Evolutionary conservation across 305 asterid genomes (phyloP), one percentile per base, ranked within the genome.

Genomic region (Fraxinus dipetala): DNA sequence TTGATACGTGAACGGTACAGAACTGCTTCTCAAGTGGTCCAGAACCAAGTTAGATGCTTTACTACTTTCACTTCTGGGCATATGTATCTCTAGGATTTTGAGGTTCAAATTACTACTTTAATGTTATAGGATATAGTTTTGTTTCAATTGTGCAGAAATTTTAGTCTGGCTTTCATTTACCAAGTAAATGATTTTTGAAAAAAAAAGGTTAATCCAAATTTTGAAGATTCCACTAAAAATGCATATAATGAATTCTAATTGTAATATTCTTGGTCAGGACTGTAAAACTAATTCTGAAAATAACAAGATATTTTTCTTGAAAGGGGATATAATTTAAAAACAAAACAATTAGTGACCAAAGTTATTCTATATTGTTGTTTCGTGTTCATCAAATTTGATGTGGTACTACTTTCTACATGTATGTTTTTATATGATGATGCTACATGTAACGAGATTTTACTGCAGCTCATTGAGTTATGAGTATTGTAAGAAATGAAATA

Each of bases 11-110:
- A 95, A 75, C 98, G 98, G 75, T 95, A 95, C 93, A 90, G 98
- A 88, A 87, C 98, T 86, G 98, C 98, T 91, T 95, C 98, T 85
- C 97, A 90, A 93, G 98, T 95, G 92, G 95, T 93, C 86, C 96
- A 95, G 88, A 95, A 91, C 91, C 98, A 95, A 91, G 98, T 93
- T 92, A 95, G 98, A 90, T 86, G 91, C 98, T 88, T 87, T 85
- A 88, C 85, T 87, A 80, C 91, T 91, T 89, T 90, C 85, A 84
- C 54, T 88, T 74, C 86, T 85, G 90, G 8, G 88, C 87, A 87
- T 80, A 85, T 87, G 91, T 84, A 85, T 88, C 85, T 79, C 85
- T 85, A 79, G 87, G 86, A 78, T 84, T 77, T 45, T 83, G 83
- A 77, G 36, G 81, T 70, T 70, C 18, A 56, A 31, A 24, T 72